Evolutionary conservation across 345 rosid genomes (phyloP).

Genomic region (Pseudoturritis turrita): DNA sequence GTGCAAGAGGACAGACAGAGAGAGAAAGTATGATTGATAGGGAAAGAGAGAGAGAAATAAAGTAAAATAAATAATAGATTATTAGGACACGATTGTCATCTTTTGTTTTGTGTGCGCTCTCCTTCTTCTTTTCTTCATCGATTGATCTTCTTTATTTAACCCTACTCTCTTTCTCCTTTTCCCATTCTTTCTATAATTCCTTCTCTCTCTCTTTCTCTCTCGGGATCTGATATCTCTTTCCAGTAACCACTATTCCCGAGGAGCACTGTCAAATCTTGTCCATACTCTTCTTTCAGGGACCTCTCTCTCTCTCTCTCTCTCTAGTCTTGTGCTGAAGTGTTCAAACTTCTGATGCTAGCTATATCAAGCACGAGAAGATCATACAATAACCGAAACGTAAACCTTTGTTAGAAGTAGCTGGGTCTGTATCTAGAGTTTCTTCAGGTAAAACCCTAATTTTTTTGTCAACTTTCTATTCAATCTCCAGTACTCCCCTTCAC

Average conservation of each 20-base stretch:
- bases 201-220: slow-evolving; percentile 34
- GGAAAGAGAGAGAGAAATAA: slow-evolving; percentile 26
- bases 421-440: slow-evolving; percentile 12
- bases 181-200: slow-evolving; percentile 36
- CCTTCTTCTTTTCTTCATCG: slow-evolving; percentile 18
- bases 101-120: slow-evolving; percentile 21
- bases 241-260: slow-evolving; percentile 34
- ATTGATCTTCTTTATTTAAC: slow-evolving; percentile 49
- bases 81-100: slow-evolving; percentile 62
- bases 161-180: slow-evolving; percentile 45
- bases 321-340: slow-evolving; percentile 30
- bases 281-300: slow-evolving; percentile 18
- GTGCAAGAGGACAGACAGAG: slow-evolving; percentile 22
- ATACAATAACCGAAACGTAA: background rate
- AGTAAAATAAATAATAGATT: slow-evolving; percentile 33
- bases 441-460: slow-evolving; percentile 35
- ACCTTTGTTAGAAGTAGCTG: slow-evolving; percentile 8
- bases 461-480: background rate
- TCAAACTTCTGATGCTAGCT: slow-evolving; percentile 4
- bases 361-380: background rate
- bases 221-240: slow-evolving; percentile 65
- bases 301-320: slow-evolving; percentile 14
- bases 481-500: background rate
- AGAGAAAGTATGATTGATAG: slow-evolving; percentile 29
- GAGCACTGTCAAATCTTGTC: slow-evolving; percentile 31